Evolutionary conservation across 805 yeast species (phyloP).

Genomic region (Zygosaccharomyces rouxii): DNA sequence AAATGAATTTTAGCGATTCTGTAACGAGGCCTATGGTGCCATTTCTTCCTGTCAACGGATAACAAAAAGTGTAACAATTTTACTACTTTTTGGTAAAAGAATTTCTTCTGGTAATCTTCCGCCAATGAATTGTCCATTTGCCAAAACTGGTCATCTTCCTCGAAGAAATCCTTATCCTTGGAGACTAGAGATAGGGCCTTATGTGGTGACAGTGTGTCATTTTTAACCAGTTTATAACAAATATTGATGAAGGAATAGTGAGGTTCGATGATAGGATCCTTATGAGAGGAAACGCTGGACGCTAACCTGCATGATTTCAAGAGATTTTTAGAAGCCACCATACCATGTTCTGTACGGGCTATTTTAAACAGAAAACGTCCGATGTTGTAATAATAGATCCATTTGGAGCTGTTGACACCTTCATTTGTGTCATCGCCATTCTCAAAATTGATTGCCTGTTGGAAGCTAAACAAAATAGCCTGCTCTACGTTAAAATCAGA

Average conservation of each 20-base stretch:
- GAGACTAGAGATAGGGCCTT: slow-evolving; percentile 41
- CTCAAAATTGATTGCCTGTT: slow-evolving; percentile 21
- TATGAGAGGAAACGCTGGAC: slow-evolving; percentile 30
- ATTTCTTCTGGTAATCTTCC: slow-evolving; percentile 17
- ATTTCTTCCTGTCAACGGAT: slow-evolving; percentile 67
- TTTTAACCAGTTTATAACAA: slow-evolving; percentile 51
- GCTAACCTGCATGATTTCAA: slow-evolving; percentile 45
- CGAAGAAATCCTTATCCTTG: slow-evolving; percentile 35
- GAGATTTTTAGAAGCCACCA: slow-evolving; percentile 32
- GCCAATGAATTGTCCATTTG: slow-evolving; percentile 15
- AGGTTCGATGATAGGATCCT: slow-evolving; percentile 70
- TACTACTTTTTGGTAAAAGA: slow-evolving; percentile 41
- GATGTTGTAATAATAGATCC: slow-evolving; percentile 57
- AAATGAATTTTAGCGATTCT: slow-evolving; percentile 60
- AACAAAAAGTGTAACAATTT: slow-evolving; percentile 45
- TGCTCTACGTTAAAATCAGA: slow-evolving; percentile 31
- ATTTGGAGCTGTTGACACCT: slow-evolving; percentile 36
- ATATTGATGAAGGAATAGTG: slow-evolving; percentile 61
- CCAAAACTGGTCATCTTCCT: slow-evolving; percentile 25
- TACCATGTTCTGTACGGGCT: slow-evolving; percentile 21
- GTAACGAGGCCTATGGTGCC: slow-evolving; percentile 87
- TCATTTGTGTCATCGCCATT: slow-evolving; percentile 25
- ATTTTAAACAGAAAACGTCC: slow-evolving; percentile 58
- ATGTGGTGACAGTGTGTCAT: slow-evolving; percentile 33
- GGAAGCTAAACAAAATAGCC: slow-evolving; percentile 26